Evolutionary conservation across 2,329 filamentous ascomycete genomes (phyloP).

Genomic region (Apiospora arundinis): DNA sequence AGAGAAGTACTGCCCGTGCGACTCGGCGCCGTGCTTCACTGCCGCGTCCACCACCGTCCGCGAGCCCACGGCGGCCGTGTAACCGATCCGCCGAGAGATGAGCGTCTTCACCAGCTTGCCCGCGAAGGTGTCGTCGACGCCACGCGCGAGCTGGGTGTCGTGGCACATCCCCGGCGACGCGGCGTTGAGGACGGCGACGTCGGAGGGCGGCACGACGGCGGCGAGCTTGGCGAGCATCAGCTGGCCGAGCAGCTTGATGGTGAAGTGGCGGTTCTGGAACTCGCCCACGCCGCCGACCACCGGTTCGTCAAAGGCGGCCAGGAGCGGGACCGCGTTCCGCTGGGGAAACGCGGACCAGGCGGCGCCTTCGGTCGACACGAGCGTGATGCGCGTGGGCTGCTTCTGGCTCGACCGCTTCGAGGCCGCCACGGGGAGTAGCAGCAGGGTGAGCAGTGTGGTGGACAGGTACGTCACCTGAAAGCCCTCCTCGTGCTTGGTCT

Average conservation of each 20-base stretch:
- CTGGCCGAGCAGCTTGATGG: conserved; percentile 24
- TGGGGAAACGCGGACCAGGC: conserved; percentile 21
- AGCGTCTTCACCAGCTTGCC: neutral
- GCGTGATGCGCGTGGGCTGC: conserved; percentile 22
- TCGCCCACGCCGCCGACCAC: neutral
- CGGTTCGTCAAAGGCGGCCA: conserved; percentile 17
- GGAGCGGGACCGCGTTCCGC: conserved; percentile 24
- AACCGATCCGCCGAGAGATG: neutral
- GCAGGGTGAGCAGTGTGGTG: conserved; percentile 53
- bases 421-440: conserved; percentile 51
- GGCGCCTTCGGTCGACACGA: conserved; percentile 32
- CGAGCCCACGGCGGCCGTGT: neutral
- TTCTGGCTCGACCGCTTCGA: conserved; percentile 39
- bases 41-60: conserved; percentile 24
- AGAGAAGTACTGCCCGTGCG: conserved; percentile 30
- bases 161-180: conserved; percentile 9
- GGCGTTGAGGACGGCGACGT: neutral
- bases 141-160: neutral
- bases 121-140: neutral
- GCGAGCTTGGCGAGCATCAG: neutral
- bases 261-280: neutral
- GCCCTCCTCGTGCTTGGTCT: conserved; percentile 47
- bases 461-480: conserved; percentile 59
- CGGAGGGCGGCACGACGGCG: neutral
- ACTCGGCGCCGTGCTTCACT: conserved; percentile 28